Evolutionary conservation across 768 basidiomycete species (phyloP).

Genomic region (Termitomyces sp.): DNA sequence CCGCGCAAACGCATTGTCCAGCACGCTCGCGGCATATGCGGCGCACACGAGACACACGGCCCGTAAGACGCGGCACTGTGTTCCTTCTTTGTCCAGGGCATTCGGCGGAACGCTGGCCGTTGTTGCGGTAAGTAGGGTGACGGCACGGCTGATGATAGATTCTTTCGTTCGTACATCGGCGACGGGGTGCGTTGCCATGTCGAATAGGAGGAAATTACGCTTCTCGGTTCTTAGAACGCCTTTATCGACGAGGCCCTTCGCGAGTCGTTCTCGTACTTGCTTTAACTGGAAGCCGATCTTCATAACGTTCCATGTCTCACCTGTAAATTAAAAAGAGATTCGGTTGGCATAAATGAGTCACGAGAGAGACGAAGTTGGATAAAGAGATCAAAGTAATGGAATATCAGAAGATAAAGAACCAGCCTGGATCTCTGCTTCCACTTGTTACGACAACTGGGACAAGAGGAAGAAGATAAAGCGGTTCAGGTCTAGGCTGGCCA

Average conservation of each 20-base stretch:
- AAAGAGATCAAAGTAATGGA: background rate
- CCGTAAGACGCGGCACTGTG: conserved; percentile 73
- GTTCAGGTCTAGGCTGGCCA: background rate
- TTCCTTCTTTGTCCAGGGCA: conserved; percentile 72
- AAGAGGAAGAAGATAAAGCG: background rate
- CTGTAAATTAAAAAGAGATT: conserved; percentile 32
- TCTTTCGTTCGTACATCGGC: conserved; percentile 92
- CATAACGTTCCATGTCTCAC: conserved; percentile 99
- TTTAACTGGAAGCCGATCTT: conserved; percentile 99
- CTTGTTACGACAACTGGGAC: background rate
- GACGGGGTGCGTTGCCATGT: conserved; percentile 99
- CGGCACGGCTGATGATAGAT: conserved; percentile 68
- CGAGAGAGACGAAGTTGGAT: background rate
- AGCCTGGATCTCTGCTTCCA: background rate
- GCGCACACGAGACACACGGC: conserved; percentile 86
- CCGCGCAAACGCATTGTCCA: conserved; percentile 89
- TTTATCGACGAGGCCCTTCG: conserved; percentile 97
- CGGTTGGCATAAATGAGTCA: background rate
- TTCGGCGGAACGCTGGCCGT: conserved; percentile 73
- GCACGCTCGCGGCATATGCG: conserved; percentile 90
- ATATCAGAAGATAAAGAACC: background rate
- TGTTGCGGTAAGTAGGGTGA: conserved; percentile 74
- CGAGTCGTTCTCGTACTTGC: conserved; percentile 95
- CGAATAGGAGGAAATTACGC: conserved; percentile 96
- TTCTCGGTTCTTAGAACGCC: conserved; percentile 98